These are phyloP conservation scores for Boletus edulis DNA, from an alignment of 768 basidiomycete genomes.

Conservation along the genomic window DNA sequence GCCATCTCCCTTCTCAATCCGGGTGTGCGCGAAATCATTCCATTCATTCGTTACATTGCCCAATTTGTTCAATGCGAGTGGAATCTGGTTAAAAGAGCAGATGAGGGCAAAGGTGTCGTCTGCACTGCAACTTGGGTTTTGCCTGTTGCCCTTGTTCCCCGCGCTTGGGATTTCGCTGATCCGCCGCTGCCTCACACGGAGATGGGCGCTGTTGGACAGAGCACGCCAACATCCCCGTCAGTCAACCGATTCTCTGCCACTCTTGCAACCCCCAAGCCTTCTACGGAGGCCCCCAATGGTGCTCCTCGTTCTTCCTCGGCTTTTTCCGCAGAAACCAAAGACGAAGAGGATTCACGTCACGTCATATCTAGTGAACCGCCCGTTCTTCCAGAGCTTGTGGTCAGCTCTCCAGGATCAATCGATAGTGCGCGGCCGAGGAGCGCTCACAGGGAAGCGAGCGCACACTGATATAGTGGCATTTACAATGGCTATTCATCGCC, in stretches of 20 bases:
- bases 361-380: slow-evolving; percentile 30
- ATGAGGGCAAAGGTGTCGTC: slow-evolving; percentile 75
- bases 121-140: slow-evolving; percentile 91
- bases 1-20: slow-evolving; percentile 66
- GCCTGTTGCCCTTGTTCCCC: slow-evolving; percentile 75
- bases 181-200: slow-evolving; percentile 33
- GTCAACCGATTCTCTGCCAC: slow-evolving; percentile 23
- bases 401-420: slow-evolving; percentile 33
- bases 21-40: slow-evolving; percentile 79
- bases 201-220: slow-evolving; percentile 9
- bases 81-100: slow-evolving; percentile 55
- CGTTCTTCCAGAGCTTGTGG: slow-evolving; percentile 34
- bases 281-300: slow-evolving; percentile 20
- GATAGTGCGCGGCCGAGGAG: slow-evolving; percentile 25
- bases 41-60: slow-evolving; percentile 80
- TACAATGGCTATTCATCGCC: background rate
- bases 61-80: slow-evolving; percentile 80
- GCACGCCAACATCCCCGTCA: slow-evolving; percentile 21
- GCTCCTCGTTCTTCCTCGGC: slow-evolving; percentile 28
- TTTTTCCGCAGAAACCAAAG: slow-evolving; percentile 29
- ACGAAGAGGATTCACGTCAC: slow-evolving; percentile 23
- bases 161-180: slow-evolving; percentile 75
- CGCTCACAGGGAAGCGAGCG: slow-evolving; percentile 16
- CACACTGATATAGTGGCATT: slow-evolving; percentile 20
- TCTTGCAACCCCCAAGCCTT: slow-evolving; percentile 29